Evolutionary conservation across 768 basidiomycete genomes (phyloP), one percentile per base, ranked within the genome.

Genomic region (Lentinus brumalis): DNA sequence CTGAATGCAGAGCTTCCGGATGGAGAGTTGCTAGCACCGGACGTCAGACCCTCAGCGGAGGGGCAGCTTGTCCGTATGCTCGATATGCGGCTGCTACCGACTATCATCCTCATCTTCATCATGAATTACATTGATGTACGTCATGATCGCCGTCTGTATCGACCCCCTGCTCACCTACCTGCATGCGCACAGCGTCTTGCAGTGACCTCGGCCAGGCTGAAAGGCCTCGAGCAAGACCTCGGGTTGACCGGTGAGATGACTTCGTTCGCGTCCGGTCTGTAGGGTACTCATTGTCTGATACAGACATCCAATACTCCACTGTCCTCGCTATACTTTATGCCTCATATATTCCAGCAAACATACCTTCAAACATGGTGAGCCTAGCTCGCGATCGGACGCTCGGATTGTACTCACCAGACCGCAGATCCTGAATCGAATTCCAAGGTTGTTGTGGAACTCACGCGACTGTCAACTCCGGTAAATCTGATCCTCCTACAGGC

Each of bases 71-170:
- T 86, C 15, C 76, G 83, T 44, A 84, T 80, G 61, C 76, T 89
- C 49, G 87, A 88, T 62, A 70, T 65, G 60, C 76, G 86, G 35
- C 71, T 88, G 5, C 67, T 89, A 50, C 84, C 84, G 0, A 82
- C 83, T 0, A 80, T 88, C 41, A 74, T 85, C n/a, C 54, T 86
- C 55, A 84, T 88, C 39, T 86, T 75, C 64, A 79, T 88, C 60
- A 82, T 87, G 83, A 88, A 88, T 63, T 86, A 85, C 63, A 86
- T 88, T 60, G 86, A 87, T 69, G 86, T 87, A 59, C 61, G 74
- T 66, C 0, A 35, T 67, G 61, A 31, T 15, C 66, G n/a, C n/a
- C 14, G n/a, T 18, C 14, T 15, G 7, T 14, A 49, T 32, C 64
- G 72, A 66, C 75, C 71, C 41, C 70, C 12, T n/a, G 26, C 41